Base-by-base conservation (phyloP, 2,329 filamentous ascomycete species). In the Knoxdaviesia proteae region DNA sequence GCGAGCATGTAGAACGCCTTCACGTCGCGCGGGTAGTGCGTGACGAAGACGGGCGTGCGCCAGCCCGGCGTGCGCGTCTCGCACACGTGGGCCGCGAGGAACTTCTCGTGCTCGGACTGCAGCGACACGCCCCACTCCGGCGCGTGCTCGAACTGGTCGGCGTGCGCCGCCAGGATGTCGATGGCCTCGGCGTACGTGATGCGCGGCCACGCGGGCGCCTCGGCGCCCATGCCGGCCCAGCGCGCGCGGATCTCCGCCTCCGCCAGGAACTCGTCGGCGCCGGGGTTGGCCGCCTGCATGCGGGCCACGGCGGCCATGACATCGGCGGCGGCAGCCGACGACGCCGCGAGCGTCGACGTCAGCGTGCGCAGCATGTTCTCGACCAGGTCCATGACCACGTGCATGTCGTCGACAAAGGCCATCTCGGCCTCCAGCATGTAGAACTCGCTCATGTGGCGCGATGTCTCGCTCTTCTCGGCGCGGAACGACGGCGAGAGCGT, bases 351-450 rank as follows among this genome's bases (percentile, higher is more conserved):
- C 8, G 57, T 56, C 7, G 49, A 60, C 45, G 53, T 53, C 49
- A 71, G 49, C 55, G 64, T 63, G 37, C 73, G 72, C 41, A 94
- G 64, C 69, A 94, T 76, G 43, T 77, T 66, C 57, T 96, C 84
- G 2, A 84, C 71, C n/a, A 88, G 58, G 44, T 77, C 66, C 71
- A 93, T 90, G 50, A 98, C 67, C 31, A 70, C 63, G 32, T 69
- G 62, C 49, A 94, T 65, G 48, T 75, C 63, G 39, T 81, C 68
- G 37, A 79, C 71, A 56, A 94, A 94, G 52, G 76, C 79, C 56
- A 87, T 65, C 58, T 98, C 90, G 10, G 79, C 87, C 60, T 98
- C 90, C 3, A 98, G 71, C 90, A 98, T 96, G 61, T 96, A 96
- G 54, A 98, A 96, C 55, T 98, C 90, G 62, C 84, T 94, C 47